Evolutionary conservation across 441 rosid species (phyloP).

Genomic region (Rhodomyrtus psidioides): DNA sequence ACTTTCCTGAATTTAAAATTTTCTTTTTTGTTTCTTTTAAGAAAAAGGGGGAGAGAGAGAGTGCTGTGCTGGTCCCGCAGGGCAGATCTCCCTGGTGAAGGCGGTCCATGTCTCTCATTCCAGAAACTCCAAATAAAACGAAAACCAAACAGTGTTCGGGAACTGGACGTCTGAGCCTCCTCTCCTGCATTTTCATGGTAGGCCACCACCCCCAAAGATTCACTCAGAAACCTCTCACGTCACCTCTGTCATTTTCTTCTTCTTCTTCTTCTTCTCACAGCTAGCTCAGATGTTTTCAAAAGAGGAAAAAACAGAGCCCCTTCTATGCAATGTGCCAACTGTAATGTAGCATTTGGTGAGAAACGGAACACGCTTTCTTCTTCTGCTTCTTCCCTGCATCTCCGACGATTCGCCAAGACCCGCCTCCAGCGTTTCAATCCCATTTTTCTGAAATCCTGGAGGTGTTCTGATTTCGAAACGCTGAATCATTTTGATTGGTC

Average conservation of each 20-base stretch:
- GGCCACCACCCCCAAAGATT: neutral
- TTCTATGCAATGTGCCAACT: neutral
- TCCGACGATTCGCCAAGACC: neutral
- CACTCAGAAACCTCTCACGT: neutral
- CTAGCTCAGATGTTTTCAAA: neutral
- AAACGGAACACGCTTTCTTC: neutral
- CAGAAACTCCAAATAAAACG: neutral
- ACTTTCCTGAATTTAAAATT: neutral
- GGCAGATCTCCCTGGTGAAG: neutral
- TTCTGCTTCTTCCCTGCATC: neutral
- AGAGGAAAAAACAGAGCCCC: neutral
- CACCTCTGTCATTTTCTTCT: neutral
- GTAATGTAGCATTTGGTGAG: neutral
- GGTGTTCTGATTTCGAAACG: neutral
- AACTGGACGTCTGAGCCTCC: neutral
- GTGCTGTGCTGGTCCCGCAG: neutral
- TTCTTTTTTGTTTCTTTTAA: neutral
- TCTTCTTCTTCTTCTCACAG: neutral
- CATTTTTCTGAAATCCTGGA: neutral
- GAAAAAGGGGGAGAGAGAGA: neutral
- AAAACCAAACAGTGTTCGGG: neutral
- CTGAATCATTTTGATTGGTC: neutral
- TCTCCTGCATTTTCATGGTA: neutral
- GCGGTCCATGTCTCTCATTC: neutral
- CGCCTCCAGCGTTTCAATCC: neutral